Evolutionary conservation across 345 rosid species (phyloP).

Genomic region (Brassica juncea): DNA sequence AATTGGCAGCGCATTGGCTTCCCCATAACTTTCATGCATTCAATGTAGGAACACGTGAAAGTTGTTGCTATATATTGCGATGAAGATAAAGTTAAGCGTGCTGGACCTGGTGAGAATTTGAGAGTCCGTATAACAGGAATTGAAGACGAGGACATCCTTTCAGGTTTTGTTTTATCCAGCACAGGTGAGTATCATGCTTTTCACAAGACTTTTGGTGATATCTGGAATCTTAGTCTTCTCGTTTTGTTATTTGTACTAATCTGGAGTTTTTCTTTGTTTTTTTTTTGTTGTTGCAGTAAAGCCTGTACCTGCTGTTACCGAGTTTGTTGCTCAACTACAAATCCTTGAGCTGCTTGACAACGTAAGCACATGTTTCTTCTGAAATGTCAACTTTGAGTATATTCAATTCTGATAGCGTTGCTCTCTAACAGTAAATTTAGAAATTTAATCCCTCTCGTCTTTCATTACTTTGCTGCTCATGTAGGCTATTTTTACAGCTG

Average conservation of each 20-base stretch:
- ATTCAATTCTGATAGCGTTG: not conserved
- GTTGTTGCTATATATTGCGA: conserved; percentile 67
- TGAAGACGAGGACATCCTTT: conserved; percentile 86
- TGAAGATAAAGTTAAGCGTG: conserved; percentile 77
- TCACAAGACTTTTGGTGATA: not conserved
- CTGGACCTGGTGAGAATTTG: conserved; percentile 95
- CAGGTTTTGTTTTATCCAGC: conserved; percentile 90
- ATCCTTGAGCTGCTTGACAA: conserved; percentile 92
- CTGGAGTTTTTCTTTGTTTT: conserved; percentile 13
- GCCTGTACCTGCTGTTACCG: conserved; percentile 67
- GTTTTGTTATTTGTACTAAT: not conserved
- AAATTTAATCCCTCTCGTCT: not conserved
- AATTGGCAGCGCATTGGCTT: not conserved
- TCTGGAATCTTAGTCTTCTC: conserved; percentile 5
- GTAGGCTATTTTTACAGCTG: conserved; percentile 96
- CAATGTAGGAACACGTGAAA: conserved; percentile 72
- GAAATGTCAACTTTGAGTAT: not conserved
- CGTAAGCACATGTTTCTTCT: conserved; percentile 45
- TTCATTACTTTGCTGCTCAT: conserved; percentile 24
- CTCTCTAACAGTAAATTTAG: not conserved
- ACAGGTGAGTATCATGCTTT: conserved; percentile 54
- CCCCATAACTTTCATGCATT: conserved; percentile 10
- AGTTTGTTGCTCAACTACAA: conserved; percentile 85
- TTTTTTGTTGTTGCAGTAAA: conserved; percentile 55
- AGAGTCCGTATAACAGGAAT: conserved; percentile 81